Conservation (phyloP, 345 rosid species). For the Lepidium aucheri region DNA sequence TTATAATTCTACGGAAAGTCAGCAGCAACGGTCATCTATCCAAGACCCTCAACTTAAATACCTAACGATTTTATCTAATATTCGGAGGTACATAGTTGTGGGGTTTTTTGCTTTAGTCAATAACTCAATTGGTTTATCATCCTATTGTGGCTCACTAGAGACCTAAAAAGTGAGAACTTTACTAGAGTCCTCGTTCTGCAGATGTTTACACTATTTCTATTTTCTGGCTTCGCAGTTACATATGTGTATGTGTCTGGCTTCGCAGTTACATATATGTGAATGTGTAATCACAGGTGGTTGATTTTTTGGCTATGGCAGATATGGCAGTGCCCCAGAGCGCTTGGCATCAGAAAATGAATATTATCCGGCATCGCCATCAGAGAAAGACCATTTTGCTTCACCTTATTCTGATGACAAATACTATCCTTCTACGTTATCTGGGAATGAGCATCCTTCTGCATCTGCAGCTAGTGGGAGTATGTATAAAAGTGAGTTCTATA, state of each 20-base stretch:
- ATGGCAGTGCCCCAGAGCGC: constrained; percentile 21
- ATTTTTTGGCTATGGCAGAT: constrained; percentile 19
- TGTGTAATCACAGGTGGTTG: neutral
- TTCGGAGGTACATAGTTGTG: constrained; percentile 23
- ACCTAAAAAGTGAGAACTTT: neutral
- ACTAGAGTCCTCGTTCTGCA: neutral
- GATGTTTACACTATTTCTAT: neutral
- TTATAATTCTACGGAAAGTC: constrained; percentile 18
- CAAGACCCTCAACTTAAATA: constrained; percentile 32
- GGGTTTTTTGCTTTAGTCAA: neutral
- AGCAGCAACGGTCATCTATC: constrained; percentile 22
- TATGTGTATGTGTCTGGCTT: neutral
- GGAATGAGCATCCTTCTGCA: constrained; percentile 12
- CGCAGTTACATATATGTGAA: neutral
- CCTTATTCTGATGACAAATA: constrained; percentile 17
- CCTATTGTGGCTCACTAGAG: neutral
- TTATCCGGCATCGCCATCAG: constrained; percentile 9
- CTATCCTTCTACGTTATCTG: constrained; percentile 10
- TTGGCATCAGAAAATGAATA: constrained; percentile 21
- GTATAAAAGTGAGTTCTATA: constrained; percentile 15
- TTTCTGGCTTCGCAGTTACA: neutral
- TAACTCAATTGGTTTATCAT: neutral
- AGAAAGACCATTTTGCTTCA: constrained; percentile 18
- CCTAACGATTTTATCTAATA: constrained; percentile 25
- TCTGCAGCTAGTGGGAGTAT: constrained; percentile 15